These are phyloP conservation scores for Trichoderma semiorbis DNA, from an alignment of 2,329 filamentous ascomycete species.

Conservation along the genomic window DNA sequence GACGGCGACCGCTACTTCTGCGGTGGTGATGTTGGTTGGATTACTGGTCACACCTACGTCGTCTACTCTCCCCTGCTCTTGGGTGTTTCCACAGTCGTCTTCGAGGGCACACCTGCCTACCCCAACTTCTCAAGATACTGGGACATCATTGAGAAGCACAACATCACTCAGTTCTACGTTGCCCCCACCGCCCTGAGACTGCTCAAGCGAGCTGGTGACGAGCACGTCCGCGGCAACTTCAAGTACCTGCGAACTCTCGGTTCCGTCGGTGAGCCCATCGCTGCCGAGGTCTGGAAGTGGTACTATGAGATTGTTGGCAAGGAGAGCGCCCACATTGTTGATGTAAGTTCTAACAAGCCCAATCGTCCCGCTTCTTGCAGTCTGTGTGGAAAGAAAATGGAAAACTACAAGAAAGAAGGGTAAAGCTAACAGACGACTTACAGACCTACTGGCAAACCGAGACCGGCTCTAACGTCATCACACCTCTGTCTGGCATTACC, in stretches of 20 bases:
- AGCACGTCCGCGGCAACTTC: constrained; percentile 89
- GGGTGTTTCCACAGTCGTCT: constrained; percentile 91
- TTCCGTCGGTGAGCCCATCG: constrained; percentile 95
- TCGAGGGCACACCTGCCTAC: constrained; percentile 96
- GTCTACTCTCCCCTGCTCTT: constrained; percentile 93
- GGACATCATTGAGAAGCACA: constrained; percentile 95
- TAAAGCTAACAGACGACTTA: constrained; percentile 23
- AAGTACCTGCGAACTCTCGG: constrained; percentile 84
- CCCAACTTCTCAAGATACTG: constrained; percentile 98
- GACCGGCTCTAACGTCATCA: constrained; percentile 94
- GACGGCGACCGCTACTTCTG: constrained; percentile 94
- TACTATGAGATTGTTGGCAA: constrained; percentile 95
- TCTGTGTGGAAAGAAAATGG: neutral
- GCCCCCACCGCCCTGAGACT: constrained; percentile 90
- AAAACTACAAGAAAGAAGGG: constrained; percentile 7
- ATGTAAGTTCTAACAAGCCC: constrained; percentile 59
- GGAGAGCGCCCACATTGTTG: constrained; percentile 87
- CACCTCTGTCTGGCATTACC: constrained; percentile 86
- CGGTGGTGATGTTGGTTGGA: constrained; percentile 97
- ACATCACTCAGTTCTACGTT: constrained; percentile 97
- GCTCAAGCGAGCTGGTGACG: constrained; percentile 90
- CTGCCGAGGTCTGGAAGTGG: constrained; percentile 99
- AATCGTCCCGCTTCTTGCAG: neutral
- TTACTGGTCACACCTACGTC: constrained; percentile 97
- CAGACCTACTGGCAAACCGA: constrained; percentile 99